phyloP scores from a whole-genome alignment of 805 yeast genomes.

The Yamadazyma sp. region DNA sequence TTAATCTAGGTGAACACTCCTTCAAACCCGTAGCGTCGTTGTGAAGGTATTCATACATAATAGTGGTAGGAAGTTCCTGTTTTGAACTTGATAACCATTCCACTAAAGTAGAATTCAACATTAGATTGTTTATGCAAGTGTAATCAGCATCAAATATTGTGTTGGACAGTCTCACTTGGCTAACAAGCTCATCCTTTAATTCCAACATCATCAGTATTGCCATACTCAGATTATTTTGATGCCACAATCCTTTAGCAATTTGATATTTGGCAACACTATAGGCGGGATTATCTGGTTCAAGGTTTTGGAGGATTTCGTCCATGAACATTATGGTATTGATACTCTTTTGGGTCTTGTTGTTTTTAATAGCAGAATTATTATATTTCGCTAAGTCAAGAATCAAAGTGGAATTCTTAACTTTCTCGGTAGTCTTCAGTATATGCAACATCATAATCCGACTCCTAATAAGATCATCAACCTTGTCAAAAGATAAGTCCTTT shows the following conservation, averaged over 20 bases:
- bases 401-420: not conserved
- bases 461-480: slow-evolving; percentile 41
- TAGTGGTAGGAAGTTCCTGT: slow-evolving; percentile 60
- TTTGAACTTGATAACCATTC: slow-evolving; percentile 74
- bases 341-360: slow-evolving; percentile 46
- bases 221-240: slow-evolving; percentile 51
- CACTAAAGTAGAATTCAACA: slow-evolving; percentile 47
- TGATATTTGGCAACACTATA: slow-evolving; percentile 39
- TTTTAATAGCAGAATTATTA: slow-evolving; percentile 39
- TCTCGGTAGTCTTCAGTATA: slow-evolving; percentile 19
- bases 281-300: slow-evolving; percentile 11
- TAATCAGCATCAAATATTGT: slow-evolving; percentile 7
- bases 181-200: slow-evolving; percentile 9
- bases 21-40: slow-evolving; percentile 6
- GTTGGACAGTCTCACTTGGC: not conserved
- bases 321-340: slow-evolving; percentile 49
- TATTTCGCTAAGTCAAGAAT: slow-evolving; percentile 41
- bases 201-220: slow-evolving; percentile 56
- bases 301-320: slow-evolving; percentile 32
- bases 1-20: slow-evolving; percentile 2
- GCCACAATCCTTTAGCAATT: slow-evolving; percentile 66
- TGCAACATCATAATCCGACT: slow-evolving; percentile 42
- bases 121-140: slow-evolving; percentile 21
- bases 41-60: slow-evolving; percentile 57
- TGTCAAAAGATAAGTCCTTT: slow-evolving; percentile 5